A percentile compares a stretch with the other conserved stretches of the same genome.
Conservation (phyloP, 78 protist species). For the Dictyostelium purpureum region DNA sequence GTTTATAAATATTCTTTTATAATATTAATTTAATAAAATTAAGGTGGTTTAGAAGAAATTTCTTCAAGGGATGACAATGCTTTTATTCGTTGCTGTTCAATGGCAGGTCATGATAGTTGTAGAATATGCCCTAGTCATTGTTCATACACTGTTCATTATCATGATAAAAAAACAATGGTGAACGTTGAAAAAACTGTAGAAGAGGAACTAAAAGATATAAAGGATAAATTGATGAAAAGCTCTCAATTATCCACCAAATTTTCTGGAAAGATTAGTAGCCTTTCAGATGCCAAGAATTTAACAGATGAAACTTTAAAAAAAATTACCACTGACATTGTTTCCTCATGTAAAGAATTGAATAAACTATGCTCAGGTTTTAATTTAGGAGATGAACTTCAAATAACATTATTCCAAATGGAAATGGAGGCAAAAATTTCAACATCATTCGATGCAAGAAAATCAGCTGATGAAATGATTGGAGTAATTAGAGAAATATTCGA, state of each 20-base stretch:
- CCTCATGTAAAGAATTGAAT: conserved; percentile 9
- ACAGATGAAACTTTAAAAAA: neutral
- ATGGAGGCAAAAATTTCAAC: neutral
- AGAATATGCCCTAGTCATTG: neutral
- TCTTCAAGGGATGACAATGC: neutral
- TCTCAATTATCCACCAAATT: no score
- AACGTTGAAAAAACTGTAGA: neutral
- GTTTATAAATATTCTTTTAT: neutral
- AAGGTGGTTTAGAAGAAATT: neutral
- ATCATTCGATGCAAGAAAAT: conserved; percentile 25
- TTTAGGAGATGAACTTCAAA: neutral
- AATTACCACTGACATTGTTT: neutral
- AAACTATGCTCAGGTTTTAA: conserved; percentile 26
- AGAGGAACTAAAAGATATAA: neutral
- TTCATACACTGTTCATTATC: neutral
- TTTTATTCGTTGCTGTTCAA: neutral
- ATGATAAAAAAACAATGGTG: neutral
- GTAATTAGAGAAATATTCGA: neutral
- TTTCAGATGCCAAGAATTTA: neutral
- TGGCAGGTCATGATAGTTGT: neutral
- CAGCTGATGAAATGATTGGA: conserved; percentile 15
- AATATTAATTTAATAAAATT: no score
- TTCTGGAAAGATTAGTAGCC: neutral
- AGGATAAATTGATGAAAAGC: neutral
- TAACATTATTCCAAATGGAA: conserved; percentile 20